Evolutionary conservation across 495 filamentous ascomycete genomes (phyloP).

Genomic region (Trichoderma erinaceum): DNA sequence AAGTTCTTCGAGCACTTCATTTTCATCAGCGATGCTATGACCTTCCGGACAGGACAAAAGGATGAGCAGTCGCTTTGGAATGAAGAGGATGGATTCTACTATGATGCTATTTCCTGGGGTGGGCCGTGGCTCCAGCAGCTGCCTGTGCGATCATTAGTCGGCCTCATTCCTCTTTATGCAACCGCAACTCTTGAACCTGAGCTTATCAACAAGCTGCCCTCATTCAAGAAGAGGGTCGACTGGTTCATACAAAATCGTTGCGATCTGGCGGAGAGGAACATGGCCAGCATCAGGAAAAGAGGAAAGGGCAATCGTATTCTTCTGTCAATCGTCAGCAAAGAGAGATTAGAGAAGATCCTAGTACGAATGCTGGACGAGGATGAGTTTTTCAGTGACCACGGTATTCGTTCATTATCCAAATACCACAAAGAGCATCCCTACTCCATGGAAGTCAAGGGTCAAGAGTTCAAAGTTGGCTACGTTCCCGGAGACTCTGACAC

Average conservation of each 20-base stretch:
- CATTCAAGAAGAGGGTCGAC: slow-evolving; percentile 85
- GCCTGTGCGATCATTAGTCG: slow-evolving; percentile 84
- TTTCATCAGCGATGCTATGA: slow-evolving; percentile 97
- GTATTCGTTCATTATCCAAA: slow-evolving; percentile 91
- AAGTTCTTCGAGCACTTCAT: slow-evolving; percentile 99
- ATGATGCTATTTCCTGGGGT: slow-evolving; percentile 94
- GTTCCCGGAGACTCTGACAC: slow-evolving; percentile 92
- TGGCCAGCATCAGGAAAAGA: slow-evolving; percentile 79
- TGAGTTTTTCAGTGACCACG: slow-evolving; percentile 85
- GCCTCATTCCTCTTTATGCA: slow-evolving; percentile 86
- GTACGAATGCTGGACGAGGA: slow-evolving; percentile 88
- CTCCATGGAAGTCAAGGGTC: slow-evolving; percentile 92
- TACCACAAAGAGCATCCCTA: slow-evolving; percentile 85
- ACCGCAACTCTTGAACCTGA: slow-evolving; percentile 89
- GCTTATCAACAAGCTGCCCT: slow-evolving; percentile 82
- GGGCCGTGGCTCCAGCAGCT: slow-evolving; percentile 89
- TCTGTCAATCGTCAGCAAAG: slow-evolving; percentile 81
- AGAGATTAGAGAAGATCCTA: slow-evolving; percentile 77
- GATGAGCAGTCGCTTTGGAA: slow-evolving; percentile 85
- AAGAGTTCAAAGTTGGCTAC: slow-evolving; percentile 82
- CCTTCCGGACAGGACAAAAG: slow-evolving; percentile 70
- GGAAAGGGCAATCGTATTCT: slow-evolving; percentile 85
- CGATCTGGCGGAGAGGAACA: slow-evolving; percentile 84
- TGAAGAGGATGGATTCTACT: slow-evolving; percentile 93
- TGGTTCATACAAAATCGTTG: slow-evolving; percentile 87